These are phyloP conservation scores for Euphrasia confusa DNA, from an alignment of 257 asterid genomes.

Conservation along the genomic window DNA sequence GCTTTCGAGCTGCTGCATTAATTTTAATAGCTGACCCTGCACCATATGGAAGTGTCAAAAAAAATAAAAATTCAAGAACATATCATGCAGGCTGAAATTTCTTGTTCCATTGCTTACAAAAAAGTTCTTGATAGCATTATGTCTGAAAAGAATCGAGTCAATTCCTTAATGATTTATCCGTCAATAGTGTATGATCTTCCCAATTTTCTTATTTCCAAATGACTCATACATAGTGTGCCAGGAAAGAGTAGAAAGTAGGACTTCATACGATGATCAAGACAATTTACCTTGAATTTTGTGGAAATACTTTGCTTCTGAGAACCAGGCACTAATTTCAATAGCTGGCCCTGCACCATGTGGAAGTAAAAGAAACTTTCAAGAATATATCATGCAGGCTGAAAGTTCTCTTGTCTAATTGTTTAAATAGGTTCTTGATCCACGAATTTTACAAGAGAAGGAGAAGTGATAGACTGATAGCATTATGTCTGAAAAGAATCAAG, in stretches of 20 bases:
- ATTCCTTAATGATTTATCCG: neutral
- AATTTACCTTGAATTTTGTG: constrained; percentile 4
- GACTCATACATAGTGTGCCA: neutral
- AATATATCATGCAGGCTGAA: constrained; percentile 1
- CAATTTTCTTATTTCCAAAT: neutral
- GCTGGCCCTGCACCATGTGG: constrained; percentile 56
- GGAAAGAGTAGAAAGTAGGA: neutral
- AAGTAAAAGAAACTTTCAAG: constrained; percentile 9
- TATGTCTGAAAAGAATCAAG: neutral
- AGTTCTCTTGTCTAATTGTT: too few species aligned
- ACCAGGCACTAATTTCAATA: constrained; percentile 60
- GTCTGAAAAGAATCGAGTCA: neutral
- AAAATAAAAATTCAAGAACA: constrained; percentile 7
- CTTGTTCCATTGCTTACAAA: too few species aligned
- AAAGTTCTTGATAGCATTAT: constrained; percentile 7
- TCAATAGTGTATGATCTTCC: neutral
- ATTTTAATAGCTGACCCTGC: constrained; percentile 77
- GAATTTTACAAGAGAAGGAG: constrained; percentile 1
- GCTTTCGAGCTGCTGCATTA: constrained; percentile 84
- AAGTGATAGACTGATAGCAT: constrained; percentile 4
- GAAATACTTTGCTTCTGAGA: neutral
- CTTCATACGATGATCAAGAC: neutral
- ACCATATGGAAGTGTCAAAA: constrained; percentile 23
- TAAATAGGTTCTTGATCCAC: constrained; percentile 7
- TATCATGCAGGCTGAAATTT: neutral